Conservation (phyloP, 1,139 yeast genomes). For the Pichia inconspicua region DNA sequence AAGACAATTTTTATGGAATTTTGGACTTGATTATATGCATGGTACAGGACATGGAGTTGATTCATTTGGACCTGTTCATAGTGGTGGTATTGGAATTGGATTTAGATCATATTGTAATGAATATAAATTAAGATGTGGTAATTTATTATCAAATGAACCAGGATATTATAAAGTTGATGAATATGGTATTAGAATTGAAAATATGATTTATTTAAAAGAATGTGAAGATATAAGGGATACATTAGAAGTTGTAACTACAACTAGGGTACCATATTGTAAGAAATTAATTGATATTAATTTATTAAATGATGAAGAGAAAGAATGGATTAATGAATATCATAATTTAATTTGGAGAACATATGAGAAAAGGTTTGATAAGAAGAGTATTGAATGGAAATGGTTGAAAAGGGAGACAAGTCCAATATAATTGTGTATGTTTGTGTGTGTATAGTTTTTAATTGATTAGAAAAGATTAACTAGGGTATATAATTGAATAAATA, state of each 20-base stretch:
- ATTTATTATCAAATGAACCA: conserved; percentile 87
- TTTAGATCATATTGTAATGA: conserved; percentile 37
- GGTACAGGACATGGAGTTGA: conserved; percentile 99
- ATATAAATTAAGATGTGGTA: conserved; percentile 56
- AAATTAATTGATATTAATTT: conserved; percentile 53
- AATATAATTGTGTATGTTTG: conserved; percentile 7
- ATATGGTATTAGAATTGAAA: conserved; percentile 91
- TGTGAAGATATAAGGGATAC: conserved; percentile 30
- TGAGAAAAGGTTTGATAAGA: conserved; percentile 39
- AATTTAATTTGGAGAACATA: conserved; percentile 50
- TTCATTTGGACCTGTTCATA: conserved; percentile 86
- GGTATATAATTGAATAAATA: background rate
- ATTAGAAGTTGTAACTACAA: conserved; percentile 75
- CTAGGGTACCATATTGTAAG: conserved; percentile 81
- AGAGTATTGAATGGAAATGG: conserved; percentile 59
- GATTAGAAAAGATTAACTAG: background rate
- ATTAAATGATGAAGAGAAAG: conserved; percentile 54
- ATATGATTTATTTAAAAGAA: conserved; percentile 56
- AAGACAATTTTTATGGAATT: conserved; percentile 79
- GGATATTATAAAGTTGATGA: conserved; percentile 91
- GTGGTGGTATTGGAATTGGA: conserved; percentile 93
- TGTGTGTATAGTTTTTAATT: background rate
- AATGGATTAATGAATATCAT: conserved; percentile 68
- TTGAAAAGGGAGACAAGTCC: conserved; percentile 59
- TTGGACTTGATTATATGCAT: conserved; percentile 87